Conservation (phyloP, 352 stramenopile genomes). For the Globisporangium mamillatum region DNA sequence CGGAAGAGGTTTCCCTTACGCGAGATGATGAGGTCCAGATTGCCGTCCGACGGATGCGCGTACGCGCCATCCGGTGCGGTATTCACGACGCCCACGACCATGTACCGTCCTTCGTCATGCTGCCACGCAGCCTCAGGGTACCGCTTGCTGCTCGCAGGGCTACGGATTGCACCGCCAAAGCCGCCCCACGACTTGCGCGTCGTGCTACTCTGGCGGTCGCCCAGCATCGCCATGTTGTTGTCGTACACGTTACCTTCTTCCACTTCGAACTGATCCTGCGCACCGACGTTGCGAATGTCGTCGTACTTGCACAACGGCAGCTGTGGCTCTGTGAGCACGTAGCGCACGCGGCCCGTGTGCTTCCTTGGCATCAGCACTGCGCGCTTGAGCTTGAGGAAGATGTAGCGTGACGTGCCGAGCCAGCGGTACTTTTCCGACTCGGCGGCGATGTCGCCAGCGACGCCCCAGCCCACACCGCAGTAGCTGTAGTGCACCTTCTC, state of each 20-base stretch:
- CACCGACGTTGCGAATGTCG: constrained; percentile 71
- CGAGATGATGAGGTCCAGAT: constrained; percentile 73
- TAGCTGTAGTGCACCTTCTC: constrained; percentile 80
- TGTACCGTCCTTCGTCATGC: constrained; percentile 56
- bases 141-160: constrained; percentile 56
- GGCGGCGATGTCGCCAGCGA: constrained; percentile 68
- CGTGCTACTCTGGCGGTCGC: constrained; percentile 34
- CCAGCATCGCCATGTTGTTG: constrained; percentile 8
- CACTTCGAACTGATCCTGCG: constrained; percentile 79
- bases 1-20: constrained; percentile 56
- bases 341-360: constrained; percentile 62
- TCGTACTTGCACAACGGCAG: constrained; percentile 63
- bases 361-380: constrained; percentile 55
- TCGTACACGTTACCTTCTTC: constrained; percentile 83
- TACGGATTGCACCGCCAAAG: constrained; percentile 47
- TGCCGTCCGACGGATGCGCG: constrained; percentile 75
- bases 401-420: constrained; percentile 71
- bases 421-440: constrained; percentile 81
- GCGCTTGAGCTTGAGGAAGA: constrained; percentile 78
- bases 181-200: constrained; percentile 69
- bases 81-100: constrained; percentile 76
- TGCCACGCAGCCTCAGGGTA: constrained; percentile 63
- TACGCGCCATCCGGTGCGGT: constrained; percentile 64
- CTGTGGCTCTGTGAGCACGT: constrained; percentile 65
- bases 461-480: constrained; percentile 75